Evolutionary conservation across 805 yeast species (phyloP).

Genomic region (Candida pini): DNA sequence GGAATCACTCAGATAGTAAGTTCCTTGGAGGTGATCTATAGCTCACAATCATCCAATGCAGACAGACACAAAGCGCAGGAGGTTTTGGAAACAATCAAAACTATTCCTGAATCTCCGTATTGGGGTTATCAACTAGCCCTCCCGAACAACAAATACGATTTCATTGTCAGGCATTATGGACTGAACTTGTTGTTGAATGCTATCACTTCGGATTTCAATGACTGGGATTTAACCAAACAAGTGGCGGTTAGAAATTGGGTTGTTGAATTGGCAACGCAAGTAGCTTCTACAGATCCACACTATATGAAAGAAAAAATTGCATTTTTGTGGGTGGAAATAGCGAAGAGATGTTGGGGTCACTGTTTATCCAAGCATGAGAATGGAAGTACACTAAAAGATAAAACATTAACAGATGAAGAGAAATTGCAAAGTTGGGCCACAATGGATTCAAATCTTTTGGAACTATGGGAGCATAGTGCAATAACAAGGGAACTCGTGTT

Average conservation of each 20-base stretch:
- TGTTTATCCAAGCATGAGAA: conserved; percentile 35
- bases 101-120: conserved; percentile 76
- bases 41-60: conserved; percentile 54
- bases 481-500: conserved; percentile 72
- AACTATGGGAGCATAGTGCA: conserved; percentile 63
- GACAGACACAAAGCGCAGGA: conserved; percentile 50
- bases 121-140: conserved; percentile 88
- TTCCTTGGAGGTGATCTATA: conserved; percentile 73
- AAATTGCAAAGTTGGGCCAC: conserved; percentile 69
- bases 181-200: conserved; percentile 72
- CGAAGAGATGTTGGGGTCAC: conserved; percentile 88
- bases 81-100: conserved; percentile 71
- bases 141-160: conserved; percentile 53
- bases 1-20: conserved; percentile 70
- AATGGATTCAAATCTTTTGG: conserved; percentile 75
- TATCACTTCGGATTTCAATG: conserved; percentile 52
- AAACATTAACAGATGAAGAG: conserved; percentile 38
- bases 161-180: conserved; percentile 86
- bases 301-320: conserved; percentile 87
- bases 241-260: conserved; percentile 79
- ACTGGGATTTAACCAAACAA: conserved; percentile 48
- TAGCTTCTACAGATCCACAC: conserved; percentile 70
- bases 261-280: conserved; percentile 63
- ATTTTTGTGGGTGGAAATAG: conserved; percentile 83
- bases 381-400: conserved; percentile 17